Evolutionary conservation across 2,329 filamentous ascomycete genomes (phyloP), one percentile per base, ranked within the genome.

Genomic region (Aspergillus sp.): DNA sequence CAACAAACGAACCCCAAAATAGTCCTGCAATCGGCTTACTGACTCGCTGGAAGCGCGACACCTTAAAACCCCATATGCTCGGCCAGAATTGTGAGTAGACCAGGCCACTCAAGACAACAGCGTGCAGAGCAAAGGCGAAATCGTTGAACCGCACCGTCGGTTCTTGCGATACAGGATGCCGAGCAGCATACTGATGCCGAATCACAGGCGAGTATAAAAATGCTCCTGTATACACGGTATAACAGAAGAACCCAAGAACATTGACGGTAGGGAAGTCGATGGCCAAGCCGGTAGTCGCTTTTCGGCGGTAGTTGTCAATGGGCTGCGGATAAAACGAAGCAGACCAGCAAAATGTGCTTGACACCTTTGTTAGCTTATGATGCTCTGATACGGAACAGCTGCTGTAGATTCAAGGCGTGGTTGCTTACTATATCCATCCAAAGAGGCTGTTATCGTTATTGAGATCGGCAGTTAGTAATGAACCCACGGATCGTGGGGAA

Each of bases 281-380:
- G 0, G 91, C 90, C 4, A 93, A 87, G 41, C 95, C 95, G 19
- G 85, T 83, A 4, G 93, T 97, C 8, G 90, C 90, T 57, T 85
- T 85, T 54, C 91, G 88, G 31, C 80, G 80, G 73, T 82, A 88
- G 80, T 97, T 98, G 62, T 91, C 83, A 60, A 96, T 77, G 6
- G 90, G 86, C 72, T 98, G 95, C 1, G 93, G 93, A 73, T 98
- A 98, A 78, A 97, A 98, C 15, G 91, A 96, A 15, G 88, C 77
- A 12, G 90, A 93, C 93, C 93, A 95, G 74, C 84, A 86, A 49
- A 87, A 63, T 62, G 85, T 88, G 75, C 77, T 80, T 59, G 7
- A 21, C 31, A 12, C 17, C 39, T 37, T 56, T 31, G 40, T 40
- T 21, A 55, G 54, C 37, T 21, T 37, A 35, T 46, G 4, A 2